Percentiles rank a stretch among this genome's conserved stretches.
phyloP scores from a whole-genome alignment of 257 asterid species.

The Jasminum sambac region DNA sequence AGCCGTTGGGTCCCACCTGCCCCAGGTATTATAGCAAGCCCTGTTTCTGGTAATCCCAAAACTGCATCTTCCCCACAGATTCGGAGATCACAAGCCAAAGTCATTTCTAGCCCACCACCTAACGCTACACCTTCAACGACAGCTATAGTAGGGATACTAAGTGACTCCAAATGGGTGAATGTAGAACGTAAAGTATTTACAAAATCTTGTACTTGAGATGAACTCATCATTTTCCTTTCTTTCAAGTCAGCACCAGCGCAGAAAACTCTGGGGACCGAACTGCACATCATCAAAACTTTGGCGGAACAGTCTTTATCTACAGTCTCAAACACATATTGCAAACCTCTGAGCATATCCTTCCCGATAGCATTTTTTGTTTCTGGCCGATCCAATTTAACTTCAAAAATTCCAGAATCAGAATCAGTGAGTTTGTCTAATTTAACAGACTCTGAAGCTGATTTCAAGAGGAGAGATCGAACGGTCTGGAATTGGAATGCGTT shows the following conservation, averaged over 20 bases:
- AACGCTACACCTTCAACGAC: conserved; percentile 89
- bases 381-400: conserved; percentile 82
- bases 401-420: conserved; percentile 76
- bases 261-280: conserved; percentile 74
- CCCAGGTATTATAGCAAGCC: conserved; percentile 96
- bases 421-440: conserved; percentile 59
- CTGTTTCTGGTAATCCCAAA: conserved; percentile 91
- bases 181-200: conserved; percentile 74
- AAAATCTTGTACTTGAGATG: conserved; percentile 58
- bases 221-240: conserved; percentile 83
- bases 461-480: conserved; percentile 60
- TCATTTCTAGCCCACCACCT: conserved; percentile 98
- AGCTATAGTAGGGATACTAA: conserved; percentile 82
- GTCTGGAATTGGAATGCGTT: conserved; percentile 35
- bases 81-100: conserved; percentile 92
- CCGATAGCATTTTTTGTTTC: conserved; percentile 79
- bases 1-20: conserved; percentile 98
- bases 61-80: conserved; percentile 87
- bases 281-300: conserved; percentile 74
- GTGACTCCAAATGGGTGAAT: conserved; percentile 77
- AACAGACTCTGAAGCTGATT: conserved; percentile 68
- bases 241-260: conserved; percentile 99
- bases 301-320: conserved; percentile 52
- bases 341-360: conserved; percentile 73
- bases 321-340: conserved; percentile 61